phyloP scores from a whole-genome alignment of 2,329 filamentous ascomycete genomes.

The Colletotrichum sp. region DNA sequence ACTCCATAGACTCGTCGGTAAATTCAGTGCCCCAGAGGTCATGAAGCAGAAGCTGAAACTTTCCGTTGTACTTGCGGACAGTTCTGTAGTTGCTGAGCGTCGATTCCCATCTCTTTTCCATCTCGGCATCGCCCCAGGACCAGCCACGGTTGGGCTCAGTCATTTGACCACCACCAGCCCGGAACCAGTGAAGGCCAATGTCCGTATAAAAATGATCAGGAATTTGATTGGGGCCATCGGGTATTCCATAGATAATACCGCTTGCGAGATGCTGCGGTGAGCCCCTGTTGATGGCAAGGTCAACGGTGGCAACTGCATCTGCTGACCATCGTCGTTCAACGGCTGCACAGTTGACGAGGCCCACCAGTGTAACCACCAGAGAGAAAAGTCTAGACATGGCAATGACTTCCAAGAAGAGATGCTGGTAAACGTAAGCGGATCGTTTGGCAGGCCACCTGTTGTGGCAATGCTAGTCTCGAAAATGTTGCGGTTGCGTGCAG shows the following conservation, averaged over 20 bases:
- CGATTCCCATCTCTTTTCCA: not conserved
- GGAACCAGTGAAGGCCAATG: not conserved
- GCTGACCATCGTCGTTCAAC: not conserved
- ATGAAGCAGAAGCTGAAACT: not conserved
- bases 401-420: not conserved
- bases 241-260: not conserved
- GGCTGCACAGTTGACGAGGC: not conserved
- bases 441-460: too few species aligned
- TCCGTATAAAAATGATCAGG: not conserved
- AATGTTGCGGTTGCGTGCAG: not conserved
- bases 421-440: not conserved
- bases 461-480: not conserved
- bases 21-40: not conserved
- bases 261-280: not conserved
- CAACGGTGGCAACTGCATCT: not conserved
- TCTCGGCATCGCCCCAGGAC: not conserved
- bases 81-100: conserved; percentile 1
- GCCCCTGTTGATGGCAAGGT: not conserved
- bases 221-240: not conserved
- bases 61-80: not conserved
- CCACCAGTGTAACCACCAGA: not conserved
- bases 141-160: not conserved
- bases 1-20: not conserved
- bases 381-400: not conserved
- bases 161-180: not conserved